phyloP scores from a whole-genome alignment of 345 rosid genomes.

The Eucalyptus guilfoylei region DNA sequence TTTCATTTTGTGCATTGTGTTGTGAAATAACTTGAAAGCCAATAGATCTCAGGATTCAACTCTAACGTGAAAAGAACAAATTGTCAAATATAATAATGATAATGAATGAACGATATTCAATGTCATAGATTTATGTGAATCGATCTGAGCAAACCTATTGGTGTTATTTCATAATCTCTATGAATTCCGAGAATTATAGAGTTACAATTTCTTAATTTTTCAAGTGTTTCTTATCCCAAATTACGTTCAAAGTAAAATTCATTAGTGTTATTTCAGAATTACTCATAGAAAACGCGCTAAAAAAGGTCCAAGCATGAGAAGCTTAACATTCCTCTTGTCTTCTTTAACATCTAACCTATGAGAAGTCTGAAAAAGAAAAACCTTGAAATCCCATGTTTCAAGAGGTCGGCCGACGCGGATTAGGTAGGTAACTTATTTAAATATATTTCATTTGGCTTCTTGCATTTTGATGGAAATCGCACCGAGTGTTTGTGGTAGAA shows the following conservation, averaged over 20 bases:
- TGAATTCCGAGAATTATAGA: accelerated
- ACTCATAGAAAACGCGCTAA: accelerated
- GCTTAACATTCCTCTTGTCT: neutral
- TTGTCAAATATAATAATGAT: neutral
- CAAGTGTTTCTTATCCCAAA: neutral
- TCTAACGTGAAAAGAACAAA: neutral
- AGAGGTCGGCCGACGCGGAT: neutral
- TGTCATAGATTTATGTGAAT: neutral
- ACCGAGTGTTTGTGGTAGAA: neutral
- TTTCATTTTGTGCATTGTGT: neutral
- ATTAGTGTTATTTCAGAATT: neutral
- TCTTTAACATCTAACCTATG: neutral
- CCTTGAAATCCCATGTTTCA: neutral
- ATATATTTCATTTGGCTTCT: neutral
- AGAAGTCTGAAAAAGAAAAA: neutral
- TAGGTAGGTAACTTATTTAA: too few species aligned
- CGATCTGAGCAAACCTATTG: accelerated
- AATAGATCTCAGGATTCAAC: accelerated
- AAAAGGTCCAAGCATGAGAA: neutral
- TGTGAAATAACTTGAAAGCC: neutral
- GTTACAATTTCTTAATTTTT: neutral
- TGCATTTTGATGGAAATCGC: neutral
- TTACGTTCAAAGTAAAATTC: neutral
- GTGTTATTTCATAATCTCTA: neutral
- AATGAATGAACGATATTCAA: neutral